Base-by-base conservation (phyloP, 2,329 filamentous ascomycete species). In the Eutypella sp. region DNA sequence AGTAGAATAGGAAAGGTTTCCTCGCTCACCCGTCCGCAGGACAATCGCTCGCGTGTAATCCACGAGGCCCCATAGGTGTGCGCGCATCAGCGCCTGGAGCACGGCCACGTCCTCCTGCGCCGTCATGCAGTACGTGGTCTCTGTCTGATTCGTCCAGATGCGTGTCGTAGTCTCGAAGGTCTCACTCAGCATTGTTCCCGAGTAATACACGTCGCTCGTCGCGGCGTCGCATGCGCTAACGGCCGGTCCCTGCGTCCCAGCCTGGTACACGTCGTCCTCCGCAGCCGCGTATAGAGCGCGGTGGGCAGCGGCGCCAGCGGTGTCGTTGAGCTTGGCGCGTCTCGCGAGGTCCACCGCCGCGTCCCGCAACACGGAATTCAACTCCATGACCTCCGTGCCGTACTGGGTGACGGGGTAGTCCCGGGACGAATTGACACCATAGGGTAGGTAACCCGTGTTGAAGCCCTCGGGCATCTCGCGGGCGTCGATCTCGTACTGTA, bases 401-500 rank as follows among this genome's bases (percentile, higher is more conserved):
- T 87, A 87, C 24, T 80, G 72, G 47, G 66, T 72, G 38, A 59
- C 63, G 0, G 84, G 83, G 50, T 83, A 84, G 39, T 81, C 62
- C 38, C 73, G 63, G 0, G 84, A 81, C 5, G 60, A 54, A 20
- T 70, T 61, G 19, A 74, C 70, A 15, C 83, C 85, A 56, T 80
- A 82, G 1, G 83, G 76, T 24, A 89, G 72, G 61, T 89, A 89
- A 5, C 85, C 84, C 0, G 83, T 85, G 1, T 74, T 68, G 65
- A 76, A 88, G 61, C 82, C 82, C 2, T 60, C 58, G 0, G 84
- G 82, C 27, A 87, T 77, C 49, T 88, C 84, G 27, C 85, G 77
- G 1, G 78, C 68, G 55, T 89, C 85, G 49, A 90, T 79, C 63
- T 90, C 86, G 53, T 89, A 87, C 62, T 90, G 85, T 44, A 89